Evolutionary conservation across 2,329 filamentous ascomycete species (phyloP).

Genomic region (Aspergillus sp.): DNA sequence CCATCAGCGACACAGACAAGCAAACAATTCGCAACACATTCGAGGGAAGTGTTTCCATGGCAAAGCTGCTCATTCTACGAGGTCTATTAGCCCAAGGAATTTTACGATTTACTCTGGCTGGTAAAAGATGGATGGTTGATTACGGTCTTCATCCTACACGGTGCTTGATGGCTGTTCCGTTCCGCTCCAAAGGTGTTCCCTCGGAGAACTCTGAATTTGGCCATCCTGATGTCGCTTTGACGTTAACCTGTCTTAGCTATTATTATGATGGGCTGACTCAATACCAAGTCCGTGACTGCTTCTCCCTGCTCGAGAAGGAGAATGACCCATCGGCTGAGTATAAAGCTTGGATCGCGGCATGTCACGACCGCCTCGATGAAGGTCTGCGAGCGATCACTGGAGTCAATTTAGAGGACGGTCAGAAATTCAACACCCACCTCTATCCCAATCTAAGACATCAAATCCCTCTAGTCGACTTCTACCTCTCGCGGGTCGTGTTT

Average conservation of each 20-base stretch:
- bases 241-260: conserved; percentile 52
- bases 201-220: conserved; percentile 56
- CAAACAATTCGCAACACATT: neutral
- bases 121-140: conserved; percentile 62
- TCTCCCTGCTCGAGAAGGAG: too few relatives aligned
- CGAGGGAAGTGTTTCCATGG: neutral
- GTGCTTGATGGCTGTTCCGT: conserved; percentile 54
- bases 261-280: conserved; percentile 56
- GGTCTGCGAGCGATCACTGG: conserved; percentile 41
- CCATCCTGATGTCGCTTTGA: conserved; percentile 55
- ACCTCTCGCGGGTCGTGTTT: conserved; percentile 52
- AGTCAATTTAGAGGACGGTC: conserved; percentile 56
- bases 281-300: conserved; percentile 33
- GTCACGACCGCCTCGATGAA: conserved; percentile 19
- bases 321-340: too few relatives aligned
- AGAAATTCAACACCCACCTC: conserved; percentile 44
- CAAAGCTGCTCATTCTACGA: conserved; percentile 19
- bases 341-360: conserved; percentile 14
- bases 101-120: conserved; percentile 47
- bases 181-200: conserved; percentile 55
- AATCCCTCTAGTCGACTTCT: conserved; percentile 54
- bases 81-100: conserved; percentile 55
- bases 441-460: conserved; percentile 52
- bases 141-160: conserved; percentile 52
- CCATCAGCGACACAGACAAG: neutral